phyloP scores from a whole-genome alignment of 768 basidiomycete species.

The Boletellus ananas region DNA sequence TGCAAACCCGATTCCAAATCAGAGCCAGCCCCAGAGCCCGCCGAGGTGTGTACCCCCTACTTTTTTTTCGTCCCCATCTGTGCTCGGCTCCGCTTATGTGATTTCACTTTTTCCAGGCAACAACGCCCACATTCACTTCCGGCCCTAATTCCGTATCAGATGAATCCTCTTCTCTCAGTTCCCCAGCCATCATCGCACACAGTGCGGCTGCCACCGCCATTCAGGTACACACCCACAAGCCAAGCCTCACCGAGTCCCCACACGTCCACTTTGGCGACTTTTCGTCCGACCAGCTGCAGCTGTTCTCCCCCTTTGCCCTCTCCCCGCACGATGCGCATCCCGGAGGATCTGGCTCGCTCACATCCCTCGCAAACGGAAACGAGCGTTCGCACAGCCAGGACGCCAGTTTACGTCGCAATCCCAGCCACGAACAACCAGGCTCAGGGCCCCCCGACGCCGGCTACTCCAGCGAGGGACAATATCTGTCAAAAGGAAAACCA shows the following conservation, averaged over 20 bases:
- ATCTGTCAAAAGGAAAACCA: conserved; percentile 25
- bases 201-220: conserved; percentile 12
- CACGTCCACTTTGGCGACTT: conserved; percentile 31
- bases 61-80: neutral
- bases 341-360: neutral
- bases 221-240: conserved; percentile 26
- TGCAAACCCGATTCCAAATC: neutral
- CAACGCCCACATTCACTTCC: conserved; percentile 36
- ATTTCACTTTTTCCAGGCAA: conserved; percentile 16
- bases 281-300: conserved; percentile 27
- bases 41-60: conserved; percentile 27
- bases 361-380: conserved; percentile 5
- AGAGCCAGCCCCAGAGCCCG: conserved; percentile 15
- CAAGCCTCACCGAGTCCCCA: conserved; percentile 27
- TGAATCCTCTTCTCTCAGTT: conserved; percentile 36
- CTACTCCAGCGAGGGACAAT: conserved; percentile 31
- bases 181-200: conserved; percentile 17
- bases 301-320: conserved; percentile 22
- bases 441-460: conserved; percentile 19
- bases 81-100: conserved; percentile 4
- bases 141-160: conserved; percentile 42
- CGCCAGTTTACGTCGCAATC: conserved; percentile 9
- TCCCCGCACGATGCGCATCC: conserved; percentile 7
- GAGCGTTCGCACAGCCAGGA: conserved; percentile 24
- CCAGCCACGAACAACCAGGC: conserved; percentile 13